Conservation (phyloP, 495 filamentous ascomycete species). For the Aspergillus leporis region DNA sequence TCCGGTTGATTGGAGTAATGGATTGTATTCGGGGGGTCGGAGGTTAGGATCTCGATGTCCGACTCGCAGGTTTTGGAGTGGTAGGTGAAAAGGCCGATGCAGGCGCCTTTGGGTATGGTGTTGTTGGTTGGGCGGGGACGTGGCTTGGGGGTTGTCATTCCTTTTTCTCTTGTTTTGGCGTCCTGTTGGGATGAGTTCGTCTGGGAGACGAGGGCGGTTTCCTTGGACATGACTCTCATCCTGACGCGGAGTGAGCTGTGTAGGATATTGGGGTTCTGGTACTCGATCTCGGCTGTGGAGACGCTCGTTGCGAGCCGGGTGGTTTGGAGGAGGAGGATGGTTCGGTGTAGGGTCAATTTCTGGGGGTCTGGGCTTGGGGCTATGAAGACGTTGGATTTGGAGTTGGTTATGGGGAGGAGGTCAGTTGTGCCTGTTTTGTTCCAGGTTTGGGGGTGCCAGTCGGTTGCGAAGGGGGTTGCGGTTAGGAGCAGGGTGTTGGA, state of each 20-base stretch:
- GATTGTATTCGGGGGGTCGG: constrained; percentile 52
- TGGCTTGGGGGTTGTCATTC: constrained; percentile 16
- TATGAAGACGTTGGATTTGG: constrained; percentile 66
- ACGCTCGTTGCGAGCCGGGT: constrained; percentile 55
- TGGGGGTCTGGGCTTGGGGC: constrained; percentile 27
- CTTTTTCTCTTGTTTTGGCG: not conserved
- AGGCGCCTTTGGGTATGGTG: constrained; percentile 53
- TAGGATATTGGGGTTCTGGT: constrained; percentile 50
- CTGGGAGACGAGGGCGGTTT: constrained; percentile 13
- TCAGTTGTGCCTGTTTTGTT: constrained; percentile 36
- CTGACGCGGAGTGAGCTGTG: constrained; percentile 64
- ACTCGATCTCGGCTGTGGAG: constrained; percentile 66
- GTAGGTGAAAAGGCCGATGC: constrained; percentile 73
- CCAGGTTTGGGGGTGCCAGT: constrained; percentile 65
- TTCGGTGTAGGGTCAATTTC: constrained; percentile 27
- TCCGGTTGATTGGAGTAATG: constrained; percentile 78
- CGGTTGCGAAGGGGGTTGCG: constrained; percentile 38
- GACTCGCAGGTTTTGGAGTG: constrained; percentile 64
- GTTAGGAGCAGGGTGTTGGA: constrained; percentile 29
- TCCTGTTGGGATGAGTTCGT: not conserved
- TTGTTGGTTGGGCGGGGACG: constrained; percentile 25
- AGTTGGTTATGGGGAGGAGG: constrained; percentile 56
- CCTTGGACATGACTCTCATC: constrained; percentile 36
- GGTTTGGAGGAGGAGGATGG: constrained; percentile 64
- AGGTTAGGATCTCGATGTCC: constrained; percentile 75